A percentile compares a stretch with the other conserved stretches of the same genome.
Evolutionary conservation across 1,284 basidiomycete species (phyloP).

Genomic region (Austroboletus rostrupii): DNA sequence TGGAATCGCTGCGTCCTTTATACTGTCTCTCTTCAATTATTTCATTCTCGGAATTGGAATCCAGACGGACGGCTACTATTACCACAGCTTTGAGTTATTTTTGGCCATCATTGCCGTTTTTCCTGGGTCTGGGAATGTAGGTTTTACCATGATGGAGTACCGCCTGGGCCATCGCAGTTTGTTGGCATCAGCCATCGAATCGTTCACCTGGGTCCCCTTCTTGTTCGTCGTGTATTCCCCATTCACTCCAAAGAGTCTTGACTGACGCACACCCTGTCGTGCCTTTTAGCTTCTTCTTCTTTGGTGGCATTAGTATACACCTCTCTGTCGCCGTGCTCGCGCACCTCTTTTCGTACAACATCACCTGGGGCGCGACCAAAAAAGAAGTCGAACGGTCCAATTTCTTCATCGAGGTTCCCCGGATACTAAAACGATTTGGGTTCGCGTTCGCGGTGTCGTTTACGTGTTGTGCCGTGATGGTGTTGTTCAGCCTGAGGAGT

Average conservation of each 20-base stretch:
- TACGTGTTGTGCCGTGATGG: conserved; percentile 37
- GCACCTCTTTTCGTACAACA: conserved; percentile 82
- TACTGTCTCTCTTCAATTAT: conserved; percentile 71
- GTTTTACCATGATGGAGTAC: conserved; percentile 70
- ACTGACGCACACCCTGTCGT: neutral
- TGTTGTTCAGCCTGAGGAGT: conserved; percentile 34
- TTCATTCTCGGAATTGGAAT: conserved; percentile 64
- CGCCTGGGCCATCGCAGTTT: conserved; percentile 64
- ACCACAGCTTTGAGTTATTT: conserved; percentile 73
- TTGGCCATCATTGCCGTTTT: conserved; percentile 75
- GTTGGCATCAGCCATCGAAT: conserved; percentile 37
- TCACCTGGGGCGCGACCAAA: conserved; percentile 75
- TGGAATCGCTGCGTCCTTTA: conserved; percentile 66
- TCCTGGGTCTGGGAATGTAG: conserved; percentile 67
- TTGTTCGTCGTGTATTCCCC: conserved; percentile 37
- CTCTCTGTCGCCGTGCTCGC: conserved; percentile 69
- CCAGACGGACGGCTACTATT: conserved; percentile 63
- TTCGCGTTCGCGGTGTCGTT: conserved; percentile 27
- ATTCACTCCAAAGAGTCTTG: neutral
- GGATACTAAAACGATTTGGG: conserved; percentile 65
- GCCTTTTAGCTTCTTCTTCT: conserved; percentile 72
- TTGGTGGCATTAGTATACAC: conserved; percentile 73
- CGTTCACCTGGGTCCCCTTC: conserved; percentile 69
- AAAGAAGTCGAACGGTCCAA: conserved; percentile 80
- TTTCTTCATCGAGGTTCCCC: conserved; percentile 85